These are phyloP conservation scores for Phyllosticta citribraziliensis DNA, from an alignment of 2,329 filamentous ascomycete genomes.

Conservation along the genomic window DNA sequence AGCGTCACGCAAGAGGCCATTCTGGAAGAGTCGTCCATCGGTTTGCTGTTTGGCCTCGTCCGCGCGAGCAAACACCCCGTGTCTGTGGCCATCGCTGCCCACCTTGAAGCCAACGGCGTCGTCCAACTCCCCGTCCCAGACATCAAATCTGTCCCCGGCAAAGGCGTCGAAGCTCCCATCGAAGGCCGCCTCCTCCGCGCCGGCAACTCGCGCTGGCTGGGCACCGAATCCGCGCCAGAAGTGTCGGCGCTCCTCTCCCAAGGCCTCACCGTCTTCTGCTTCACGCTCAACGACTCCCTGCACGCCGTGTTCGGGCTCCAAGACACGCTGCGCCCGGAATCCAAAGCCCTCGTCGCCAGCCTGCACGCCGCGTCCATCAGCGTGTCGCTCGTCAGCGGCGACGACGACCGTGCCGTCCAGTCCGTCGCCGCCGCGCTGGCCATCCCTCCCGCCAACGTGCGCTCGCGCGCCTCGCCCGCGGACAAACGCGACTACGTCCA, in stretches of 20 bases:
- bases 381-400: conserved; percentile 49
- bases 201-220: conserved; percentile 3
- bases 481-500: conserved; percentile 47
- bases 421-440: conserved; percentile 31
- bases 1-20: conserved; percentile 20
- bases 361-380: conserved; percentile 40
- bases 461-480: conserved; percentile 39
- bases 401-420: conserved; percentile 41
- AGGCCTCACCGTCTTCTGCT: conserved; percentile 20
- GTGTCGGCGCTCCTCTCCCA: background rate
- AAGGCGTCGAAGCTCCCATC: background rate
- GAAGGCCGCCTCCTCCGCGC: background rate
- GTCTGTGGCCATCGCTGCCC: background rate
- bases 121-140: background rate
- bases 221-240: background rate
- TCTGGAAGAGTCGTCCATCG: conserved; percentile 13
- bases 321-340: conserved; percentile 40
- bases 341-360: conserved; percentile 41
- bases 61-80: conserved; percentile 18
- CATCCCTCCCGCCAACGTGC: conserved; percentile 32
- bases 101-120: background rate
- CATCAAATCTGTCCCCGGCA: background rate
- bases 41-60: conserved; percentile 31
- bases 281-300: conserved; percentile 38
- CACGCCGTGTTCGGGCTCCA: conserved; percentile 43